Conservation (phyloP, 2,329 filamentous ascomycete genomes). For the Colletotrichum melonis region DNA sequence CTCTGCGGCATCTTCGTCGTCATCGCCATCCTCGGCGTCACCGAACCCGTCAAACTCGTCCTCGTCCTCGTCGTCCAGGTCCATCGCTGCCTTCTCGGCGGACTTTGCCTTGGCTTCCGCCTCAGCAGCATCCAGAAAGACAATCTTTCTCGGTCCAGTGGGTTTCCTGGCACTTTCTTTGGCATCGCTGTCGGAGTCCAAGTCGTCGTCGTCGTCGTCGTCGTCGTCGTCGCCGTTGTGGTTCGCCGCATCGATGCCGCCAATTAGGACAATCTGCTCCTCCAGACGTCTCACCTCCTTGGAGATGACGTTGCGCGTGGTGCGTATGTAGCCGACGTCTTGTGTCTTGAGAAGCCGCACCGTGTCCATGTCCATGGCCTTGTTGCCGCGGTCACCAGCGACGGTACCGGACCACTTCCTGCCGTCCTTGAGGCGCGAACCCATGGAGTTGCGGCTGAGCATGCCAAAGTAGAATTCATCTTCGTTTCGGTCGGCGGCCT, state of each 20-base stretch:
- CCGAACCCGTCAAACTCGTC: slow-evolving; percentile 39
- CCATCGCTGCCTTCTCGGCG: slow-evolving; percentile 46
- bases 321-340: slow-evolving; percentile 73
- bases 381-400: slow-evolving; percentile 68
- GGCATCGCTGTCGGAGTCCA: slow-evolving; percentile 40
- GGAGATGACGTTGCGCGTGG: slow-evolving; percentile 67
- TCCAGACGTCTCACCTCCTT: slow-evolving; percentile 69
- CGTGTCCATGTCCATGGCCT: slow-evolving; percentile 64
- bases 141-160: slow-evolving; percentile 58
- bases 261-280: slow-evolving; percentile 62
- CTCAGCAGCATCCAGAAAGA: slow-evolving; percentile 59
- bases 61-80: slow-evolving; percentile 41
- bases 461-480: slow-evolving; percentile 81
- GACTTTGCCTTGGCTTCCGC: slow-evolving; percentile 48
- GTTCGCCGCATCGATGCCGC: slow-evolving; percentile 44
- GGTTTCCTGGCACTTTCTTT: slow-evolving; percentile 45
- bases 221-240: slow-evolving; percentile 47
- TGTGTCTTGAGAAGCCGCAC: slow-evolving; percentile 76
- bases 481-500: slow-evolving; percentile 74
- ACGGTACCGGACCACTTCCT: slow-evolving; percentile 67
- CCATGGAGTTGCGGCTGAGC: slow-evolving; percentile 70
- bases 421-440: slow-evolving; percentile 59
- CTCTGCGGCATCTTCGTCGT: slow-evolving; percentile 46
- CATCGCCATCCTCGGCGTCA: slow-evolving; percentile 35
- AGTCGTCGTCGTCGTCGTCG: slow-evolving; percentile 43